Conservation (phyloP, 768 basidiomycete genomes). For the Sistotremastrum niveocremeum region DNA sequence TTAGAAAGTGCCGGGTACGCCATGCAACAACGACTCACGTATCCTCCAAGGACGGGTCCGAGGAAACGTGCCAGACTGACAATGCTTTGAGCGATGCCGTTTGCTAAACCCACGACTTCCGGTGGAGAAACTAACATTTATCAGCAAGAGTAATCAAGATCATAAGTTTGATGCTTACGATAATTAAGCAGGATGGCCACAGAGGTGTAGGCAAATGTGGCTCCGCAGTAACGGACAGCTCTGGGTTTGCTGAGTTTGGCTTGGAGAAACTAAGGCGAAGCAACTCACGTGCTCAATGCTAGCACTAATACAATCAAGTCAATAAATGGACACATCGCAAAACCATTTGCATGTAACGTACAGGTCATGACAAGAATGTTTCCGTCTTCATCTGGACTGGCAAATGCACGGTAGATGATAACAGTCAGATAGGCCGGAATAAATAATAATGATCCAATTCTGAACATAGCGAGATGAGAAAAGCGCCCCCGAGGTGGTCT, state of each 20-base stretch:
- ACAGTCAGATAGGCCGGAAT: slow-evolving; percentile 84
- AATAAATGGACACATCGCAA: slow-evolving; percentile 5
- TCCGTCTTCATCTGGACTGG: slow-evolving; percentile 53
- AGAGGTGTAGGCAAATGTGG: slow-evolving; percentile 82
- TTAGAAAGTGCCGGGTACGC: slow-evolving; percentile 6
- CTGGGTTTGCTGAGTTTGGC: slow-evolving; percentile 23
- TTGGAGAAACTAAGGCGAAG: slow-evolving; percentile 1
- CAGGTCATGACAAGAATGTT: slow-evolving; percentile 74
- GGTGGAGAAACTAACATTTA: slow-evolving; percentile 70
- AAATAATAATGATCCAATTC: slow-evolving; percentile 72
- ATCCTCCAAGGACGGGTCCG: slow-evolving; percentile 77
- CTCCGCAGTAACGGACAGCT: slow-evolving; percentile 77
- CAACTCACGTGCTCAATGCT: slow-evolving; percentile 66
- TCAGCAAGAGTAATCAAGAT: neutral
- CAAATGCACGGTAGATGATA: slow-evolving; percentile 58
- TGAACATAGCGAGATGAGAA: slow-evolving; percentile 82
- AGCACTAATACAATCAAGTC: slow-evolving; percentile 32
- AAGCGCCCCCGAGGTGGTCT: slow-evolving; percentile 74
- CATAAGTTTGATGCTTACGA: slow-evolving; percentile 37
- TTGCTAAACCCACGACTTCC: slow-evolving; percentile 76
- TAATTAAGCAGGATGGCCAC: slow-evolving; percentile 82
- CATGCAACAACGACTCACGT: slow-evolving; percentile 30
- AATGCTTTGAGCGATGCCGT: slow-evolving; percentile 91
- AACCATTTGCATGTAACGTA: slow-evolving; percentile 21
- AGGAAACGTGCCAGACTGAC: slow-evolving; percentile 87